Evolutionary conservation across 495 filamentous ascomycete genomes (phyloP).

Genomic region (Penicillium parvum): DNA sequence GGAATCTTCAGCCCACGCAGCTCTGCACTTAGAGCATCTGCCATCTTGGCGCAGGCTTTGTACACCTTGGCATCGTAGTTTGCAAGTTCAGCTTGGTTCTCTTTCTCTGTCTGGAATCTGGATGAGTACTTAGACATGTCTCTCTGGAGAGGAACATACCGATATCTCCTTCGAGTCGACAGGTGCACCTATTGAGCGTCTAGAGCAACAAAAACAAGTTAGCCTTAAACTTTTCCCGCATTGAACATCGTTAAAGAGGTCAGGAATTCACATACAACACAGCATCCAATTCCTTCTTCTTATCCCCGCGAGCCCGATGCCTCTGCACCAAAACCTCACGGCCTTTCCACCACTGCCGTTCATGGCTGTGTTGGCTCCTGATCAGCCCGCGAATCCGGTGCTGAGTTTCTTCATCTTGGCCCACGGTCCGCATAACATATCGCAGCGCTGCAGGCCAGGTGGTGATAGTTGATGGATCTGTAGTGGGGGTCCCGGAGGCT

Average conservation of each 20-base stretch:
- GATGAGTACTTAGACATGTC: constrained; percentile 10
- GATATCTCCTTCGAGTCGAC: constrained; percentile 30
- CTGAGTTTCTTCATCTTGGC: constrained; percentile 44
- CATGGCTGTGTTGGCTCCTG: constrained; percentile 58
- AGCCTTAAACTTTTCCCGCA: too few species aligned
- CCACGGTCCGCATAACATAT: constrained; percentile 56
- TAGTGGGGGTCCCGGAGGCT: constrained; percentile 7
- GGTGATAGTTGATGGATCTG: constrained; percentile 56
- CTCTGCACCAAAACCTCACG: constrained; percentile 48
- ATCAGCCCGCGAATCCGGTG: constrained; percentile 51
- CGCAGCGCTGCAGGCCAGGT: constrained; percentile 60
- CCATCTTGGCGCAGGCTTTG: constrained; percentile 55
- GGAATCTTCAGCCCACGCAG: constrained; percentile 57
- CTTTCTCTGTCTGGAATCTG: constrained; percentile 33
- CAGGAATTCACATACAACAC: constrained; percentile 35
- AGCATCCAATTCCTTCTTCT: constrained; percentile 50
- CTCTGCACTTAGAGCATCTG: constrained; percentile 49
- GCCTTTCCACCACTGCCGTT: constrained; percentile 59
- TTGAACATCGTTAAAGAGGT: too few species aligned
- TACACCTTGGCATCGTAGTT: constrained; percentile 60
- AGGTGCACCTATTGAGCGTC: constrained; percentile 40
- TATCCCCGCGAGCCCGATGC: constrained; percentile 45
- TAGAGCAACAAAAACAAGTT: constrained; percentile 3
- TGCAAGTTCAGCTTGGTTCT: constrained; percentile 50
- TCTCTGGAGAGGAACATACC: constrained; percentile 18